These are phyloP conservation scores for Fusarium citri DNA, from an alignment of 2,329 filamentous ascomycete species.

Conservation along the genomic window DNA sequence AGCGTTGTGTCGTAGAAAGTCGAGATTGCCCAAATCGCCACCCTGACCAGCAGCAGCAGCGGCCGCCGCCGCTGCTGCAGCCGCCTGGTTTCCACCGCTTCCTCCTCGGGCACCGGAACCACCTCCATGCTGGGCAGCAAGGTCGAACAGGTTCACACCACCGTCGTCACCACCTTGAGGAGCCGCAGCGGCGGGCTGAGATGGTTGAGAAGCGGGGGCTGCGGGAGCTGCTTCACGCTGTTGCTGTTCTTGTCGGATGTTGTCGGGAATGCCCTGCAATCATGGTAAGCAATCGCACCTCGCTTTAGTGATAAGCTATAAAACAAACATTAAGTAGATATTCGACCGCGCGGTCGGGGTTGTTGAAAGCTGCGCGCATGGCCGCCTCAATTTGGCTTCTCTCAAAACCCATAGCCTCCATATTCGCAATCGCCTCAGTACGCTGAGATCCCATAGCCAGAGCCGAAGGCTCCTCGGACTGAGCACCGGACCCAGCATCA, in stretches of 20 bases:
- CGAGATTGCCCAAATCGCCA: conserved; percentile 79
- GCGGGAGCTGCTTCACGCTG: conserved; percentile 51
- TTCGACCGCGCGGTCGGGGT: conserved; percentile 96
- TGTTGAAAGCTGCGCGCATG: conserved; percentile 96
- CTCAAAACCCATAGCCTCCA: conserved; percentile 98
- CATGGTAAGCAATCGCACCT: conserved; percentile 18
- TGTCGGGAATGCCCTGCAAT: conserved; percentile 87
- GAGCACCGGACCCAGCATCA: conserved; percentile 55
- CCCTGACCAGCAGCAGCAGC: conserved; percentile 64
- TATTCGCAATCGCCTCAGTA: conserved; percentile 84
- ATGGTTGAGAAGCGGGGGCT: conserved; percentile 56
- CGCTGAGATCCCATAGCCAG: conserved; percentile 87
- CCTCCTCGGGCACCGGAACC: conserved; percentile 60
- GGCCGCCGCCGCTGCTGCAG: conserved; percentile 57
- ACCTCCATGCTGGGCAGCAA: conserved; percentile 80
- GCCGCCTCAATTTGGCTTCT: conserved; percentile 89
- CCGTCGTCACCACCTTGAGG: conserved; percentile 66
- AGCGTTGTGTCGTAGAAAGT: conserved; percentile 93
- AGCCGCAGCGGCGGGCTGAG: conserved; percentile 54
- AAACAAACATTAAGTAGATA: conserved; percentile 85
- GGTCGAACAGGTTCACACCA: conserved; percentile 89
- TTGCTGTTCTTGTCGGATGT: conserved; percentile 77
- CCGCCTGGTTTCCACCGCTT: conserved; percentile 55
- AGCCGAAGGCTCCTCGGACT: conserved; percentile 72
- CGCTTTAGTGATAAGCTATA: background rate